A percentile compares a stretch with the other conserved stretches of the same genome.
phyloP scores from a whole-genome alignment of 441 rosid species.

The Gossypium schwendimanii region DNA sequence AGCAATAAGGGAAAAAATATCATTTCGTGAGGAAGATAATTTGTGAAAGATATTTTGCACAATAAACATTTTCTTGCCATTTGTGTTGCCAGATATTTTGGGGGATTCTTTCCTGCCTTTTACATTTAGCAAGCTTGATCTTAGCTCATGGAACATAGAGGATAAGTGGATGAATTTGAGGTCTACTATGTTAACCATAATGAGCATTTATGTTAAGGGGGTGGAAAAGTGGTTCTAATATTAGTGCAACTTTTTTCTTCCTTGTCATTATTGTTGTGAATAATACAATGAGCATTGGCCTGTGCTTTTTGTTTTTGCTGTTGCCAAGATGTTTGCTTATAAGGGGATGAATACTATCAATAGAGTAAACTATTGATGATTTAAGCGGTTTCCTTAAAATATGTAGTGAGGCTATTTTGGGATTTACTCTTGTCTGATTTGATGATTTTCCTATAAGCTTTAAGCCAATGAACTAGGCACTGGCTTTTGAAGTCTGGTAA shows the following conservation, averaged over 20 bases:
- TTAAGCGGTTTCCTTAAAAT: neutral
- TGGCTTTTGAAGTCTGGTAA: neutral
- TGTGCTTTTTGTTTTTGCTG: neutral
- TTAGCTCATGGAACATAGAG: neutral
- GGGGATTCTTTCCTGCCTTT: slow-evolving; percentile 1
- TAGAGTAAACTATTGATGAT: neutral
- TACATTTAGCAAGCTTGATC: neutral
- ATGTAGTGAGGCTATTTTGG: neutral
- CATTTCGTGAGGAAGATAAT: neutral
- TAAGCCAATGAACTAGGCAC: neutral
- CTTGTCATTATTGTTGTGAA: neutral
- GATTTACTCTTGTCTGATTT: neutral
- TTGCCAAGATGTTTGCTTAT: neutral
- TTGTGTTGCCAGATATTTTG: neutral
- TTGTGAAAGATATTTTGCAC: neutral
- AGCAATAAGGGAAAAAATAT: neutral
- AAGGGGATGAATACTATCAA: neutral
- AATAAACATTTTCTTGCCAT: neutral
- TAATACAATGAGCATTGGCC: neutral
- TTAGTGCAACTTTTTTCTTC: neutral
- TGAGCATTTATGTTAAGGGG: neutral
- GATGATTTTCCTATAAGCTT: neutral
- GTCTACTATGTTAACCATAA: neutral
- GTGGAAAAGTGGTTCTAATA: neutral
- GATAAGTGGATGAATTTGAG: neutral